Base-by-base conservation (phyloP, 345 rosid genomes). In the Citrus hindsii region DNA sequence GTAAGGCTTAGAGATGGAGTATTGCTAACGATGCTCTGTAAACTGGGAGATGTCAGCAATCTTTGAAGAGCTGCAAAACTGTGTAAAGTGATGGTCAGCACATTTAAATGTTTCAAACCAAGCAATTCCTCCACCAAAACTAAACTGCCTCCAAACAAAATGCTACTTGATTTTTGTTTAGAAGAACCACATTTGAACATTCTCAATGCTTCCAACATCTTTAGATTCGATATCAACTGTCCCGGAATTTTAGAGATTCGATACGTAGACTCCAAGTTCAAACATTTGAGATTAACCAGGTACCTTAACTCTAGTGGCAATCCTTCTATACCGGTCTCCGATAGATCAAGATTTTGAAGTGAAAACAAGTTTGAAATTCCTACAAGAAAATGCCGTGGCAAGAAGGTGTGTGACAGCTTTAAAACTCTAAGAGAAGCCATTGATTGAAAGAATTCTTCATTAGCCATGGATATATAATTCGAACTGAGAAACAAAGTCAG, bases 301-400 rank as follows among this genome's bases (percentile, higher is more conserved):
- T 65, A 66, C 79, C 76, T 78, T 14, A 86, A 21, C 79, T 76
- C 80, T 21, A 18, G 7, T 18, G 89, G 89, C 24, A 86, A 65
- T 35, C 61, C 37, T 19, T 19, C 13, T 62, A 84, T 80, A 0
- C 0, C 0, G 51, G 16, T 42, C 16, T 18, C 14, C 3, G 84
- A 84, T 12, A 84, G 56, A 59, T 80, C 74, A 24, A 86, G 81
- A 81, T 74, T 55, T 12, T 78, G 73, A 16, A 86, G 73, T 2
- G 68, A 80, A 28, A 12, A 25, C 3, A 82, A 4, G 9, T 62
- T 27, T 9, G 72, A 69, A 24, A 84, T 77, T 32, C 75, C 82
- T 33, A 63, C 16, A 10, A 4, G 51, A 42, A 42, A 42, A 42
- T 0, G 51, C 1, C 1, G 70, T 1, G 84, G 83, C 48, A 83